Conservation (phyloP, 768 basidiomycete genomes). For the Leccinellum albellum region DNA sequence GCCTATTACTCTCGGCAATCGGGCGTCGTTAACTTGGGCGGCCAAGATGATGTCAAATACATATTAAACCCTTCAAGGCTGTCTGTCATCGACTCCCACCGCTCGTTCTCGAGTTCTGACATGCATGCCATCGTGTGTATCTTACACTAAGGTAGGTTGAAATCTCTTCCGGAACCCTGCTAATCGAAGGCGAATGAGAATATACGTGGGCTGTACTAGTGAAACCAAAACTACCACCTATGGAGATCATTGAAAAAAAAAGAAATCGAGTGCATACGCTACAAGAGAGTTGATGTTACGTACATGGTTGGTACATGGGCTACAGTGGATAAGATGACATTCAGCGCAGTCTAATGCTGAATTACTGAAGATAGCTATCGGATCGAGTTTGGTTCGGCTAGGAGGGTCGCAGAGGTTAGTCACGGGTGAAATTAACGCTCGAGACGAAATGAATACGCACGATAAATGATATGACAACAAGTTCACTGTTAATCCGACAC, state of each 20-base stretch:
- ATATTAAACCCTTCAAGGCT: too few species aligned
- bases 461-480: background rate
- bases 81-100: too few species aligned
- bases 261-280: background rate
- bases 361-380: background rate
- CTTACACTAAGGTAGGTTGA: background rate
- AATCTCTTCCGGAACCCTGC: background rate
- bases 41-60: too few species aligned
- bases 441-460: constrained; percentile 2
- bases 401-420: background rate
- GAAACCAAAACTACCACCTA: background rate
- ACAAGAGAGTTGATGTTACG: background rate
- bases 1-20: too few species aligned
- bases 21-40: too few species aligned
- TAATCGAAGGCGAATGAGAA: background rate
- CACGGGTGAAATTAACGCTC: background rate
- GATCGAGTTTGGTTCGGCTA: background rate
- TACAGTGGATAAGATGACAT: background rate
- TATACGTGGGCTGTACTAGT: background rate
- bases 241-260: background rate
- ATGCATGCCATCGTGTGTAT: too few species aligned
- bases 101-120: background rate
- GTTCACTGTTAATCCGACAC: constrained; percentile 17
- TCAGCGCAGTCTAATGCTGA: background rate
- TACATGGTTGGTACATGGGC: too few species aligned